Base-by-base conservation (phyloP, 345 rosid species). In the Nasturtium officinale region DNA sequence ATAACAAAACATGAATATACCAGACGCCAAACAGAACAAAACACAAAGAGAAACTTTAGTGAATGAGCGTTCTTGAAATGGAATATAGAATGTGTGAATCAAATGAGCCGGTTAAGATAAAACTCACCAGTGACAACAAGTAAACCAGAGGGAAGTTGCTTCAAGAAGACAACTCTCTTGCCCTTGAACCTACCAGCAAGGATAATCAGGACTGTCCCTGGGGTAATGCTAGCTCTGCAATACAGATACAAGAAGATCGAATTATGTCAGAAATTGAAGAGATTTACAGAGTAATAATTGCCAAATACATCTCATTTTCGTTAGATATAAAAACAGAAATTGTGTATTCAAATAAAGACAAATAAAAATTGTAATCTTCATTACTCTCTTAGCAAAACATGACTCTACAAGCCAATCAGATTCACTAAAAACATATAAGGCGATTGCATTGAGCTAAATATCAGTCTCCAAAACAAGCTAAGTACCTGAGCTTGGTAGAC, bases 121-220 rank as follows among this genome's bases (percentile, higher is more conserved):
- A 18, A 71, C 86, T 76, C 12, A 89, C 97, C 97, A 16, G 96
- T 85, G 40, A 89, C 77, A 21, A 91, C 74, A 71, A 89, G 96
- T 84, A 91, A 78, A 26, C 96, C 97, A 56, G 96, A 89, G 6
- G 91, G 4, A 74, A 90, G 96, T 69, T 92, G 92, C 87, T 88
- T 88, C 26, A 90, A 35, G 50, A 88, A 88, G 54, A 90, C 90
- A 70, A 88, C 94, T 67, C 94, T 87, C 85, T 90, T 90, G 0
- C 97, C 95, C 86, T 83, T 90, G 65, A 87, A 88, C 77, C 92
- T 83, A 69, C 97, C 94, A 43, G 90, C 88, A 38, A 90, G 90
- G 3, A 90, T 74, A 45, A 90, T 87, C 72, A 90, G 18, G 43
- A 87, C 89, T 0, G 88, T 82, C 1, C 93, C 96, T 2, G 91